phyloP scores from a whole-genome alignment of 768 basidiomycete species.

The Amyloporia xantha region DNA sequence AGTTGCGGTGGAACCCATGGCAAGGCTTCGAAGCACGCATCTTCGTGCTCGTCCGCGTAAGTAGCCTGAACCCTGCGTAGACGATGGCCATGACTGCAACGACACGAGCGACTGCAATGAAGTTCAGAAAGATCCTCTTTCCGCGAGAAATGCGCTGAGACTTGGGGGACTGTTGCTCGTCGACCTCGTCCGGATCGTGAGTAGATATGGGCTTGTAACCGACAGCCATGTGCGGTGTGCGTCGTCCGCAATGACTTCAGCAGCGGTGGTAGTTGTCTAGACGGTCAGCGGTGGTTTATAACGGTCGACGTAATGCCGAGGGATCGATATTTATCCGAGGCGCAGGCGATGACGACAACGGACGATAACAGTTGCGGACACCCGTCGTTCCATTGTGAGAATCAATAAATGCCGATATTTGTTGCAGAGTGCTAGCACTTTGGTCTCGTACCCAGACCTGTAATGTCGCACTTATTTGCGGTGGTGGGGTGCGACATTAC shows the following conservation, averaged over 20 bases:
- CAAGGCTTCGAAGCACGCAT: not conserved
- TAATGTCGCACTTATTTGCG: no score
- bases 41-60: not conserved
- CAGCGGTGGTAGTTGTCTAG: no score
- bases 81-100: not conserved
- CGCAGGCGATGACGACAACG: no score
- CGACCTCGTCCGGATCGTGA: constrained; percentile 1
- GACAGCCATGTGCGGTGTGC: not conserved
- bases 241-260: no score
- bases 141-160: not conserved
- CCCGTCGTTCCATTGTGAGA: no score
- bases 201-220: constrained; percentile 2
- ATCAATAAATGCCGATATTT: no score
- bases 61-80: not conserved
- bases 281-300: not conserved
- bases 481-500: no score
- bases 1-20: constrained; percentile 11
- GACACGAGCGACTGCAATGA: not conserved
- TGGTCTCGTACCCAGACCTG: no score
- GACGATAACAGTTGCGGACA: no score
- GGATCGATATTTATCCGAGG: no score
- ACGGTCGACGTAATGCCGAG: not conserved
- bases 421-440: no score
- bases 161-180: not conserved
- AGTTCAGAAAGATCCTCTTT: no score